Conservation (phyloP, 1,284 basidiomycete species). For the Fistulina hepatica region DNA sequence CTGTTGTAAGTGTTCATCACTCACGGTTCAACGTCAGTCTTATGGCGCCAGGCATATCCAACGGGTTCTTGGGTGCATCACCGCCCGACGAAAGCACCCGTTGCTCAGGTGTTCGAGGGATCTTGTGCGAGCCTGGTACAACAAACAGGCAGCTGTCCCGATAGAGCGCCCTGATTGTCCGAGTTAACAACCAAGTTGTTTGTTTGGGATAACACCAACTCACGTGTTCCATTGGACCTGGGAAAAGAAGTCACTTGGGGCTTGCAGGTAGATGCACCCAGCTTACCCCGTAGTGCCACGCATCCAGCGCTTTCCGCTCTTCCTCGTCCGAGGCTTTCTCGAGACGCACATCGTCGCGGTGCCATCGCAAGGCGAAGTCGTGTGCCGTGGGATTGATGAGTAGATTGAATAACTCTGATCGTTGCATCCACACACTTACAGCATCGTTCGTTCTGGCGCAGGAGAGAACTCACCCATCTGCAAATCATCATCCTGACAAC, state of each 20-base stretch:
- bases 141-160: conserved; percentile 66
- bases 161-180: conserved; percentile 48
- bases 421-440: background rate
- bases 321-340: conserved; percentile 55
- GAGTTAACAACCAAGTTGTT: background rate
- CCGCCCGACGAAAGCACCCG: conserved; percentile 43
- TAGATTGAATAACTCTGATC: conserved; percentile 67
- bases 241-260: background rate
- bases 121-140: conserved; percentile 60
- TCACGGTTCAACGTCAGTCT: conserved; percentile 41
- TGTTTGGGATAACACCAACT: conserved; percentile 13
- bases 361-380: conserved; percentile 73
- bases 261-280: background rate
- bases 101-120: conserved; percentile 51
- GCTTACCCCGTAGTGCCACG: conserved; percentile 60
- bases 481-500: conserved; percentile 44
- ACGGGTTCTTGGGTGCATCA: conserved; percentile 44
- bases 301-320: conserved; percentile 45
- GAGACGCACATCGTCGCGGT: conserved; percentile 69
- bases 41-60: conserved; percentile 61
- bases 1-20: background rate
- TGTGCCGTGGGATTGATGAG: conserved; percentile 62
- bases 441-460: too few species aligned
- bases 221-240: conserved; percentile 81
- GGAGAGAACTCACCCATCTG: conserved; percentile 55